Evolutionary conservation across 129 eudicot genomes (phyloP).

Genomic region (Calendula officinalis): DNA sequence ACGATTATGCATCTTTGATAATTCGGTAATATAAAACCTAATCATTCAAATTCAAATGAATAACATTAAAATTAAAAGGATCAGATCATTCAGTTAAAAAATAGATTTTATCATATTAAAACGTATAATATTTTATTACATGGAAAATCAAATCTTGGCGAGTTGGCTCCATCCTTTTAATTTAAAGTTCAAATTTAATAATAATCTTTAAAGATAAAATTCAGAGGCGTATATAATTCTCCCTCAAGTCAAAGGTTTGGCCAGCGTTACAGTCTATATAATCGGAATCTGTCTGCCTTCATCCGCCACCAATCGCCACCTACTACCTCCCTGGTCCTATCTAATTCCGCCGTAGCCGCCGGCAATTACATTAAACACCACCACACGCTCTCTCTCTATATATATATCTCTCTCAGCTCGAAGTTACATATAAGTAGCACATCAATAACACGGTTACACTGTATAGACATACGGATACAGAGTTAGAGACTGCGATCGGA

Average conservation of each 20-base stretch:
- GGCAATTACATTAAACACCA: slow-evolving; percentile 3
- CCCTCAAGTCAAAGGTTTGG: slow-evolving; percentile 23
- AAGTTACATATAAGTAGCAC: not conserved
- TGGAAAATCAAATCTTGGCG: no score
- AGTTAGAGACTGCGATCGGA: slow-evolving; percentile 1
- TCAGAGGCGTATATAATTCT: slow-evolving; percentile 8
- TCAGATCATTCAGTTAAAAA: no score
- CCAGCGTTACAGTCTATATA: slow-evolving; percentile 16
- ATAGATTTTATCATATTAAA: no score
- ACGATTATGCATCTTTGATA: no score
- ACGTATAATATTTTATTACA: no score
- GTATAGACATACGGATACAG: not conserved
- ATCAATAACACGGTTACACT: slow-evolving; percentile 4
- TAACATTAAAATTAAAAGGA: no score
- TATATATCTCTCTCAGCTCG: no score
- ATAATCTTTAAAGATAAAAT: slow-evolving; percentile 6
- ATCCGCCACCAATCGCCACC: slow-evolving; percentile 34
- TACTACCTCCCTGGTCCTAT: slow-evolving; percentile 5
- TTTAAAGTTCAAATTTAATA: slow-evolving; percentile 15
- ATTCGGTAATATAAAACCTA: no score
- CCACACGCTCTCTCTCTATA: no score
- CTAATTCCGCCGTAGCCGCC: slow-evolving; percentile 15
- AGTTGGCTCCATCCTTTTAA: slow-evolving; percentile 4
- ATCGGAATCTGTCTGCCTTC: slow-evolving; percentile 24
- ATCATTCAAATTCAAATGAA: no score